Evolutionary conservation across 2,329 filamentous ascomycete species (phyloP).

Genomic region (Ceratocystis lukuohia): DNA sequence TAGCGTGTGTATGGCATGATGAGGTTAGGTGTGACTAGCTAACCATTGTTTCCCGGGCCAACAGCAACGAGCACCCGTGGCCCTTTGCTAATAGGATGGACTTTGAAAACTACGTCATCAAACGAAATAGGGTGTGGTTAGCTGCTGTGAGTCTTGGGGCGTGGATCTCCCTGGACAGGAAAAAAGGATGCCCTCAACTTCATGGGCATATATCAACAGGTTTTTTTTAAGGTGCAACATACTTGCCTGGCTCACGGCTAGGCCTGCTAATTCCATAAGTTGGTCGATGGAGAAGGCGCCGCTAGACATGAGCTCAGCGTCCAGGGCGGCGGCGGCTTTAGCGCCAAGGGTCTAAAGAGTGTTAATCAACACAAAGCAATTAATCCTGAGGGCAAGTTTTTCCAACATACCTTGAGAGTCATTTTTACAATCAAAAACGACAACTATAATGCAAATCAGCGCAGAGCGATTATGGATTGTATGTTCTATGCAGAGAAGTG

Average conservation of each 20-base stretch:
- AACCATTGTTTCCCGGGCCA: constrained; percentile 65
- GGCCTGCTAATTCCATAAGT: constrained; percentile 88
- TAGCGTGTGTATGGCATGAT: not conserved
- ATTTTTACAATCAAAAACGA: not conserved
- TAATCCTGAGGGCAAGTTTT: not conserved
- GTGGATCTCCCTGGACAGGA: not conserved
- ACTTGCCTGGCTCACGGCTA: constrained; percentile 87
- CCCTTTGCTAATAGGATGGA: constrained; percentile 63
- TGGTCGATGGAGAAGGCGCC: constrained; percentile 88
- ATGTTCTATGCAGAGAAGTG: not conserved
- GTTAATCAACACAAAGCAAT: not conserved
- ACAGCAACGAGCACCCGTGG: constrained; percentile 74
- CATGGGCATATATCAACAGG: not conserved
- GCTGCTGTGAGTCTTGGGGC: not conserved
- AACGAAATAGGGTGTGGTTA: not conserved
- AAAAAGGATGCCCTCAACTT: not conserved
- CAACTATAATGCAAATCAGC: too few species aligned
- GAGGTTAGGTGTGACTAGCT: constrained; percentile 19
- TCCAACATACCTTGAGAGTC: not conserved
- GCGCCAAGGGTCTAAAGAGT: constrained; percentile 62
- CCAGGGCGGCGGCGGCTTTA: constrained; percentile 75
- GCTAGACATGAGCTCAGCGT: constrained; percentile 84
- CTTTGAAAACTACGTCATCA: constrained; percentile 52
- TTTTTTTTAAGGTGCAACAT: constrained; percentile 21
- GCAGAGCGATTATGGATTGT: too few species aligned